Percentiles rank a stretch among this genome's conserved stretches.
phyloP scores from a whole-genome alignment of 352 stramenopile species.

The Globisporangium alternatum region DNA sequence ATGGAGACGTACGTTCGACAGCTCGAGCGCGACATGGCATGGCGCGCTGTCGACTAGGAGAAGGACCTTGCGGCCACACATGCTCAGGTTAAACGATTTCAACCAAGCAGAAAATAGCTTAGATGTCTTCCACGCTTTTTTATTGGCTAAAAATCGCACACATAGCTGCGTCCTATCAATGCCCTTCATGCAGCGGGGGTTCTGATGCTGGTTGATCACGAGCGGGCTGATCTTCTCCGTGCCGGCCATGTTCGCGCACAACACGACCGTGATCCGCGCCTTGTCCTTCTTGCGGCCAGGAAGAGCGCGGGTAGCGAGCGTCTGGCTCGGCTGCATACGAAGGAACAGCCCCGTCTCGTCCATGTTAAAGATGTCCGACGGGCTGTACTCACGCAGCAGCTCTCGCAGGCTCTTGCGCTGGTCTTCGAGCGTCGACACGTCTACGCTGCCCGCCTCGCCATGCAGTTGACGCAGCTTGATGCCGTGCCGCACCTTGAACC shows the following conservation, averaged over 20 bases:
- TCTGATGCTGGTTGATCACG: constrained; percentile 14
- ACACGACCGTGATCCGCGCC: constrained; percentile 11
- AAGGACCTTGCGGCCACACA: constrained; percentile 7
- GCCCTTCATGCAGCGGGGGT: constrained; percentile 14
- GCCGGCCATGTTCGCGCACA: constrained; percentile 16
- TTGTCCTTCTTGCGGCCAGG: constrained; percentile 16
- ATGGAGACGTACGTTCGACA: constrained; percentile 14
- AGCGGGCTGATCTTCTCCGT: constrained; percentile 13
- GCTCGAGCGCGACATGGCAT: constrained; percentile 12
- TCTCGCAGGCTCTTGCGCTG: too few species aligned
- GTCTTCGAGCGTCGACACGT: too few species aligned
- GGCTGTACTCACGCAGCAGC: not conserved
- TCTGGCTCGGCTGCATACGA: constrained; percentile 7
- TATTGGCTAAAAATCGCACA: constrained; percentile 18
- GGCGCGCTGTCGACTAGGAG: constrained; percentile 19
- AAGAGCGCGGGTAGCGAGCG: not conserved
- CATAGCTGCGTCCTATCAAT: constrained; percentile 5
- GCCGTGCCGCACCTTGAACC: constrained; percentile 10
- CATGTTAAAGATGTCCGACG: constrained; percentile 20
- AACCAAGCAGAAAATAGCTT: constrained; percentile 18
- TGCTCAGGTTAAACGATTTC: constrained; percentile 10
- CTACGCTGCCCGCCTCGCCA: too few species aligned
- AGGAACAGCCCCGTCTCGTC: constrained; percentile 19
- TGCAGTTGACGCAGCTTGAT: not conserved
- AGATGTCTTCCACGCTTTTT: constrained; percentile 23